Evolutionary conservation across 2,329 filamentous ascomycete genomes (phyloP), one percentile per base, ranked within the genome.

Genomic region (Aspergillus ochraceus): DNA sequence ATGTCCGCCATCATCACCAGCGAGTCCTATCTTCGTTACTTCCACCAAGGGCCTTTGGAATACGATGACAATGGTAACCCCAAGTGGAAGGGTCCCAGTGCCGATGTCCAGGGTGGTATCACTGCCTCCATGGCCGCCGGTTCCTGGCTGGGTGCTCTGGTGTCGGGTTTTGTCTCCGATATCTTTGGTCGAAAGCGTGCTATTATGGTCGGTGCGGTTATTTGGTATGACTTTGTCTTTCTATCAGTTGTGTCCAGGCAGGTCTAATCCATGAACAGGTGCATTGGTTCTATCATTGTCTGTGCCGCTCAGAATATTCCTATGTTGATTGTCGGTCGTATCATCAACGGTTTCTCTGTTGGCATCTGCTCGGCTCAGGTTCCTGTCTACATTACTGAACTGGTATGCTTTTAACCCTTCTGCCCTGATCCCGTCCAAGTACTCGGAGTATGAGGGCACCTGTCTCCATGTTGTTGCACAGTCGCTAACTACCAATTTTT

Each of bases 71-170:
- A 75, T 17, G 69, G 73, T 10, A 46, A 62, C 14, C 63, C 60
- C 14, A 46, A 71, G 69, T 61, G 71, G 46, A 65, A 63, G 26
- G 84, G 84, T 36, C 83, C 83, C 6, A 75, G 62, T 5, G 68
- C 81, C 5, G 67, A 84, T 65, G 79, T 82, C 0, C 88, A 91
- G 74, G 89, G 88, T 49, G 88, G 83, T 50, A 91, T 91, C 71
- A 90, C 88, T 2, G 88, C 88, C 22, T 80, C 88, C 2, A 91
- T 92, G 89, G 86, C 89, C 17, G 88, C 85, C 52, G 89, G 90
- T 17, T 91, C 88, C 4, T 86, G 90, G 62, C 73, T 88, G 10
- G 89, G 85, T 55, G 84, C 85, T 59, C 74, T 88, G 47, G 59
- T 76, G 52, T 87, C 85, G 24, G 76, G 76, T 47, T 83, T 80